A percentile compares a stretch with the other conserved stretches of the same genome.
Conservation (phyloP, 2,329 filamentous ascomycete species). For the Kalaharituber pfeilii region DNA sequence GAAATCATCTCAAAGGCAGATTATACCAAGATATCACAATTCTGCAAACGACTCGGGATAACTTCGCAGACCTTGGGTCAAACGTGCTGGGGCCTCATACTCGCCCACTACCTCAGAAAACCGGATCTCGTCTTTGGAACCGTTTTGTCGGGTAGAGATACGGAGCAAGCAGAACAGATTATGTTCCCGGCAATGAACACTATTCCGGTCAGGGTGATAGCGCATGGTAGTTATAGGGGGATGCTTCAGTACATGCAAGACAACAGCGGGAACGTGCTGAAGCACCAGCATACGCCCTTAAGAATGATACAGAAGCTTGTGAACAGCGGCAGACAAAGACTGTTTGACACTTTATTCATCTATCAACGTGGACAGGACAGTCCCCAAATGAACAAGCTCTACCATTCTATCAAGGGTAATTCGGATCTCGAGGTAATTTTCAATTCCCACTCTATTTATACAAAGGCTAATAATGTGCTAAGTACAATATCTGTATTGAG, state of each 20-base stretch:
- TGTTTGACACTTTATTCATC: slow-evolving; percentile 50
- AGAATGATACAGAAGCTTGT: slow-evolving; percentile 46
- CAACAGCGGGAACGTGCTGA: slow-evolving; percentile 45
- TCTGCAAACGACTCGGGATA: slow-evolving; percentile 50
- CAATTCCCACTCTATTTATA: not conserved
- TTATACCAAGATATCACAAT: slow-evolving; percentile 31
- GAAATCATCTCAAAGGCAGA: slow-evolving; percentile 33
- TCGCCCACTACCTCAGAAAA: slow-evolving; percentile 44
- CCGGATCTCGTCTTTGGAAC: slow-evolving; percentile 70
- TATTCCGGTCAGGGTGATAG: slow-evolving; percentile 51
- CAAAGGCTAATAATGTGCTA: slow-evolving; percentile 2
- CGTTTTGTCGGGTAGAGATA: slow-evolving; percentile 70
- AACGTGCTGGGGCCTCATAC: slow-evolving; percentile 53
- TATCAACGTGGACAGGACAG: slow-evolving; percentile 40
- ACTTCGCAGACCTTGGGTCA: slow-evolving; percentile 63
- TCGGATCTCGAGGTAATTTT: slow-evolving; percentile 45
- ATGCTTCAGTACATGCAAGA: slow-evolving; percentile 60
- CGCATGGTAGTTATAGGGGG: slow-evolving; percentile 48
- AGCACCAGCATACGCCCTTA: slow-evolving; percentile 61
- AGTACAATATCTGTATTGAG: slow-evolving; percentile 63
- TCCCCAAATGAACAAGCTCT: slow-evolving; percentile 28
- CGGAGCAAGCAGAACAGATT: slow-evolving; percentile 46
- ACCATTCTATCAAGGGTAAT: slow-evolving; percentile 44
- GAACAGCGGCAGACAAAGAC: slow-evolving; percentile 27
- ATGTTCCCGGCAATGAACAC: slow-evolving; percentile 92